Percentiles rank a stretch among this genome's conserved stretches.
phyloP scores from a whole-genome alignment of 805 yeast species.

The Candida odintsovae region DNA sequence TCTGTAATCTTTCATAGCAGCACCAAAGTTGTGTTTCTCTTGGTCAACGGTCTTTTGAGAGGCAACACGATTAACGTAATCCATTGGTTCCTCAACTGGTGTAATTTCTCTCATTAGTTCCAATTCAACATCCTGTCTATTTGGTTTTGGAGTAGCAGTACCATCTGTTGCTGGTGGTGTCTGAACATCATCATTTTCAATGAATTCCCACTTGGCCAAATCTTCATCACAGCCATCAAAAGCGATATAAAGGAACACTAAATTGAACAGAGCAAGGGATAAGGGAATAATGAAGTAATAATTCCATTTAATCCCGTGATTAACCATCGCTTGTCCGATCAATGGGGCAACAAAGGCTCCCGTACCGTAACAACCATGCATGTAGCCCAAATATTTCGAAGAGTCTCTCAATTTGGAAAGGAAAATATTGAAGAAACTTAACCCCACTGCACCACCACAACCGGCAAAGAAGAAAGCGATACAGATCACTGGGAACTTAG shows the following conservation, averaged over 20 bases:
- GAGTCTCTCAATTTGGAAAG: slow-evolving; percentile 36
- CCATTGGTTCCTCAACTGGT: not conserved
- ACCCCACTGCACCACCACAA: slow-evolving; percentile 42
- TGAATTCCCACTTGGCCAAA: slow-evolving; percentile 13
- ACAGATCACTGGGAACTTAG: slow-evolving; percentile 41
- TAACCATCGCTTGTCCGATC: slow-evolving; percentile 48
- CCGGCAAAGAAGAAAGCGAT: slow-evolving; percentile 52
- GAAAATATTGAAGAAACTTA: slow-evolving; percentile 48
- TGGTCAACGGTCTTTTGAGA: not conserved
- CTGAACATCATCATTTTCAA: slow-evolving; percentile 8
- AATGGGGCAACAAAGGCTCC: slow-evolving; percentile 62
- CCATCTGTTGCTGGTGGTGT: not conserved
- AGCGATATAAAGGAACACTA: slow-evolving; percentile 31
- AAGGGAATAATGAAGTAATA: slow-evolving; percentile 47
- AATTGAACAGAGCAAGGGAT: slow-evolving; percentile 32
- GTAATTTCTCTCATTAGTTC: not conserved
- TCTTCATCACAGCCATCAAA: slow-evolving; percentile 43
- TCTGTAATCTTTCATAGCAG: slow-evolving; percentile 33
- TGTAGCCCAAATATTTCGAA: slow-evolving; percentile 44
- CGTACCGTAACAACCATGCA: slow-evolving; percentile 58
- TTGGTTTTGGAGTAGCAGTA: not conserved
- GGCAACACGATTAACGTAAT: not conserved
- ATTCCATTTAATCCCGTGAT: slow-evolving; percentile 40
- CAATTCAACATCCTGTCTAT: not conserved
- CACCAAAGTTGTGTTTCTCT: slow-evolving; percentile 23